Base-by-base conservation (phyloP, 2,329 filamentous ascomycete species). In the Sclerotinia nivalis region DNA sequence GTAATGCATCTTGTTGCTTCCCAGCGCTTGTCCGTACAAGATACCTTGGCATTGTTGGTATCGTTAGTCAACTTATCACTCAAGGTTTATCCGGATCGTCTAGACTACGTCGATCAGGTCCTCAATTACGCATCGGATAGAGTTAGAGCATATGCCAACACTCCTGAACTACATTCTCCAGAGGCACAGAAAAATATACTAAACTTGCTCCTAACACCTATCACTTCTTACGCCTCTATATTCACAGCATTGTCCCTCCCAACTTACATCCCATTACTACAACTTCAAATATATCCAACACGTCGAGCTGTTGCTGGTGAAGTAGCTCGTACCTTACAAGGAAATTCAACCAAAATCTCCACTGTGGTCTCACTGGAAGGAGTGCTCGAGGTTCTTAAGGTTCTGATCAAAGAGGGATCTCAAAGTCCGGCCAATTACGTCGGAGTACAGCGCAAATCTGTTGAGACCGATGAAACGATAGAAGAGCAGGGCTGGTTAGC, bases 401-500 rank as follows among this genome's bases (percentile, higher is more conserved):
- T 99, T 0, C 84, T 99, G 49, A 96, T 99, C 79, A 96, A 93
- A 76, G 96, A 99, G 81, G 94, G 95, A 18, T 90, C 92, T 20
- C 94, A 97, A 76, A 84, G 90, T 68, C 89, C 92, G n/a, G 87
- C 89, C 60, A 93, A 93, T 43, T 97, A 97, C 76, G 90, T 94
- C 0, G 92, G 93, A 4, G 88, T 91, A 52, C 88, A 91, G 8
- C 86, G 93, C 73, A 89, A 93, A 72, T 87, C 88, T 28, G 84
- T 87, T 60, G 96, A 99, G 83, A 98, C 96, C 0, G 96, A 99
- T 72, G 96, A 99, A 82, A 98, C 95, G 0, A 89, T 98, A 77
- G 95, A 99, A 81, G 96, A 99, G 82, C 96, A 99, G 83, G 96
- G 96, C 66, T 97, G 93, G 93, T 85, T 99, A 68, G 96, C 96